A percentile compares a stretch with the other conserved stretches of the same genome.
These are phyloP conservation scores for Termitomyces sp. DNA, from an alignment of 768 basidiomycete species.

Conservation along the genomic window DNA sequence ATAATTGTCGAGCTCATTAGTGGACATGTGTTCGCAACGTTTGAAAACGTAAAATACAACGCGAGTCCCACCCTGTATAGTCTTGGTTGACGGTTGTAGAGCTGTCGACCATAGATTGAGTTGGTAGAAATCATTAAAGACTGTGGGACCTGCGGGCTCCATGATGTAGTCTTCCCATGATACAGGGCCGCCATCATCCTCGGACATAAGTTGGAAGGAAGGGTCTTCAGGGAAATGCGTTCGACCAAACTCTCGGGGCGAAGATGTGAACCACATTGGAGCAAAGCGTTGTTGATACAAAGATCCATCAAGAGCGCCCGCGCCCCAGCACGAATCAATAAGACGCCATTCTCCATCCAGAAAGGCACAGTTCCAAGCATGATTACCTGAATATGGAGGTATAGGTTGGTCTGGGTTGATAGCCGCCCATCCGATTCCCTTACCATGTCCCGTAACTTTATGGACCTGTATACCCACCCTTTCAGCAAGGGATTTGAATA, in stretches of 20 bases:
- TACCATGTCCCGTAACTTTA: constrained; percentile 40
- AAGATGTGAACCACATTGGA: constrained; percentile 36
- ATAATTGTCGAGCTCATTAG: constrained; percentile 33
- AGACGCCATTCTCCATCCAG: constrained; percentile 41
- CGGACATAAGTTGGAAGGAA: constrained; percentile 33
- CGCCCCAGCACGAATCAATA: constrained; percentile 44
- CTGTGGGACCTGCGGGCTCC: constrained; percentile 30
- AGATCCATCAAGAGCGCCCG: constrained; percentile 32
- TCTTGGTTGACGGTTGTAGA: constrained; percentile 27
- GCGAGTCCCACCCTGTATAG: constrained; percentile 28
- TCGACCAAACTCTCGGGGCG: constrained; percentile 35
- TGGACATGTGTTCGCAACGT: constrained; percentile 42
- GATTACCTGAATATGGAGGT: constrained; percentile 32
- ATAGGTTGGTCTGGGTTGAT: constrained; percentile 24
- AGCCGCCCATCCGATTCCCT: constrained; percentile 35
- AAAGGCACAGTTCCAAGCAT: constrained; percentile 44
- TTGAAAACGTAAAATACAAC: constrained; percentile 36
- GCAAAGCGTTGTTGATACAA: constrained; percentile 29
- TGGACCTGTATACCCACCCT: constrained; percentile 31
- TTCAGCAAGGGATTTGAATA: constrained; percentile 35
- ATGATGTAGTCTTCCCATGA: constrained; percentile 42
- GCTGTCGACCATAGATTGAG: constrained; percentile 24
- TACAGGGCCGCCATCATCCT: constrained; percentile 30
- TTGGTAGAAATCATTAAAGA: constrained; percentile 30
- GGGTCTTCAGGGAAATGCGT: constrained; percentile 40